These are phyloP conservation scores for Ottelia alismoides DNA, from an alignment of 106 monocot species.

Conservation along the genomic window DNA sequence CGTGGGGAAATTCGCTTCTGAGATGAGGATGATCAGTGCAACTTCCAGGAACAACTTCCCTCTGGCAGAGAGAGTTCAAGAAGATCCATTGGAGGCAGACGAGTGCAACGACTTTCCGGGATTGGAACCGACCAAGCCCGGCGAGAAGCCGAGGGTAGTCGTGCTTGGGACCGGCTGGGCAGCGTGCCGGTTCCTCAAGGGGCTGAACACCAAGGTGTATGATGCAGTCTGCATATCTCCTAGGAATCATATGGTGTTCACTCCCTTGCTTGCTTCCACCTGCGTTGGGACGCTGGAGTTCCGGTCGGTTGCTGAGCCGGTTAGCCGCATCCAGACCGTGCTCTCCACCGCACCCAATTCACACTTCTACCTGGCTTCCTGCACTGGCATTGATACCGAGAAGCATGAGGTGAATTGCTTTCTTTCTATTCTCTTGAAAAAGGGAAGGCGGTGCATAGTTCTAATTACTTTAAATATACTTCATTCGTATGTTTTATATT, in stretches of 20 bases:
- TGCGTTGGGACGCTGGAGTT: conserved; percentile 70
- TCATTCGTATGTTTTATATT: neutral
- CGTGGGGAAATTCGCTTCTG: too few species aligned
- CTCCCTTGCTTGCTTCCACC: too few species aligned
- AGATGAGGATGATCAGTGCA: too few species aligned
- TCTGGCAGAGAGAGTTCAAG: too few species aligned
- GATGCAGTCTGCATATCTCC: conserved; percentile 61
- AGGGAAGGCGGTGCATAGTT: too few species aligned
- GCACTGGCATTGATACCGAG: conserved; percentile 23
- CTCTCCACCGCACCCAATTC: conserved; percentile 7
- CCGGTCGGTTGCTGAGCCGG: conserved; percentile 54
- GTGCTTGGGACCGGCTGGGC: conserved; percentile 68
- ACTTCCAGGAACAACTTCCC: too few species aligned
- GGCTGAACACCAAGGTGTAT: conserved; percentile 35
- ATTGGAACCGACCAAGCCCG: conserved; percentile 27
- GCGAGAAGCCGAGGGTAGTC: conserved; percentile 52
- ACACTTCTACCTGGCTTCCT: conserved; percentile 23
- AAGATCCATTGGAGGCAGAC: too few species aligned
- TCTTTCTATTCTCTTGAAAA: too few species aligned
- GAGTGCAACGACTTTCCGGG: too few species aligned
- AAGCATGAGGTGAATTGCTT: conserved; percentile 24
- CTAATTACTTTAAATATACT: neutral
- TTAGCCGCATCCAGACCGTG: conserved; percentile 39
- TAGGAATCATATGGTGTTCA: conserved; percentile 74
- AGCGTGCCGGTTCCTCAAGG: conserved; percentile 50